Percentiles rank a stretch among this genome's conserved stretches.
These are phyloP conservation scores for Barnettozyma botsteinii DNA, from an alignment of 805 yeast genomes.

Conservation along the genomic window DNA sequence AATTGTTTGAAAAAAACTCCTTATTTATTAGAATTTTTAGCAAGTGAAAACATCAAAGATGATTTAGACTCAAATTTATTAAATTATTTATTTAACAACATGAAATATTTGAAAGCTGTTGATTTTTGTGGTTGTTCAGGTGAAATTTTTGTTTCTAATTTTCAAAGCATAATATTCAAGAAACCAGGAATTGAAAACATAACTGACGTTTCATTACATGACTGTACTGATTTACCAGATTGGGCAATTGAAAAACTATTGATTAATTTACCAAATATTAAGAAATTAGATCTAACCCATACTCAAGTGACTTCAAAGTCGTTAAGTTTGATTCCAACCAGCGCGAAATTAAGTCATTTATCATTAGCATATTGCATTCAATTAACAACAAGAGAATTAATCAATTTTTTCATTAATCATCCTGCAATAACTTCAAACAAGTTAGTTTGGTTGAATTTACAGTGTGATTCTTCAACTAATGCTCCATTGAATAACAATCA, in stretches of 20 bases:
- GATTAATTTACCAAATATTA: constrained; percentile 49
- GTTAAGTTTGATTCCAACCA: constrained; percentile 46
- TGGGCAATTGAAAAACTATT: constrained; percentile 51
- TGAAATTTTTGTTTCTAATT: constrained; percentile 51
- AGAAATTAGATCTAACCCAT: constrained; percentile 73
- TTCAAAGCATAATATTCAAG: constrained; percentile 34
- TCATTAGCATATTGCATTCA: constrained; percentile 62
- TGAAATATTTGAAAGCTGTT: constrained; percentile 55
- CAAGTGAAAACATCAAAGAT: constrained; percentile 78
- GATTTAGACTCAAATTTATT: constrained; percentile 65
- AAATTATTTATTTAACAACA: constrained; percentile 45
- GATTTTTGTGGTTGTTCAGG: constrained; percentile 90
- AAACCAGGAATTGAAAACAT: constrained; percentile 19
- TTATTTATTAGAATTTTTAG: constrained; percentile 70
- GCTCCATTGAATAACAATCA: constrained; percentile 51
- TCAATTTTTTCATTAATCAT: constrained; percentile 64
- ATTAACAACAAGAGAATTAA: constrained; percentile 64
- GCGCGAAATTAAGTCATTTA: constrained; percentile 65
- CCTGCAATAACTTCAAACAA: constrained; percentile 49
- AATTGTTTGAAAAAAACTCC: constrained; percentile 59
- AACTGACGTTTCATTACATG: constrained; percentile 65
- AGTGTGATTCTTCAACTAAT: constrained; percentile 57
- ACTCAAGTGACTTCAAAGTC: constrained; percentile 69
- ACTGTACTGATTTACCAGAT: constrained; percentile 71
- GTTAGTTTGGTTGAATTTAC: constrained; percentile 61